Base-by-base conservation (phyloP, 148 eudicot species). In the Rhododendron henanense region DNA sequence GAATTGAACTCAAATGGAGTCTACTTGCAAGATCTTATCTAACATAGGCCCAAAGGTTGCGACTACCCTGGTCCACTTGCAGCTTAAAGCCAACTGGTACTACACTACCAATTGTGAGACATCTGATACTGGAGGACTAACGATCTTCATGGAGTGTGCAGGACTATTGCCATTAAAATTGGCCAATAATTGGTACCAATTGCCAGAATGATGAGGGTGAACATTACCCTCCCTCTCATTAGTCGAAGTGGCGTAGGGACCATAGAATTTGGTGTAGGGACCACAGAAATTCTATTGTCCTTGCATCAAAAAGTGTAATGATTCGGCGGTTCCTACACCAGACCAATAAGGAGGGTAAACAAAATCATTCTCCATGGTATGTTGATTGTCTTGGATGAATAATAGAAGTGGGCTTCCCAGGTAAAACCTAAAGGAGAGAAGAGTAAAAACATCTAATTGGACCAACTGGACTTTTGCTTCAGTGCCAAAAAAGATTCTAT, bases 401-500 rank as follows among this genome's bases (percentile, higher is more conserved):
- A 2, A 35, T n/a, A 1, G 67, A 33, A 50, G 57, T 47, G 50
- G 57, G 71, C 8, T n/a, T 25, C 41, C 53, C 55, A 47, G 13
- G 25, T 19, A 31, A 78, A 79, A 48, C 31, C 41, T 55, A 47
- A 25, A 14, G 59, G n/a, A 79, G 81, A 48, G 81, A 51, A 48
- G 9, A 25, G 81, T 47, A 79, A 48, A 79, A 48, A 25, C 55
- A 47, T 75, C 76, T 23, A 81, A 63, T 53, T 87, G 86, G 86
- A 83, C 88, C 53, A 76, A 82, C 10, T 28, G 6, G 69, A 76
- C 28, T 25, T 69, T 76, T 59, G 81, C 5, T 2, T 35, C 76
- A 5, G 28, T 80, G 81, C 83, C 83, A 44, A 37, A 48, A 83
- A 53, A 87, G 88, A 87, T 87, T 87, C 88, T 57, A 67, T 78